phyloP scores from a whole-genome alignment of 129 eudicot species.

The Centaurea solstitialis region DNA sequence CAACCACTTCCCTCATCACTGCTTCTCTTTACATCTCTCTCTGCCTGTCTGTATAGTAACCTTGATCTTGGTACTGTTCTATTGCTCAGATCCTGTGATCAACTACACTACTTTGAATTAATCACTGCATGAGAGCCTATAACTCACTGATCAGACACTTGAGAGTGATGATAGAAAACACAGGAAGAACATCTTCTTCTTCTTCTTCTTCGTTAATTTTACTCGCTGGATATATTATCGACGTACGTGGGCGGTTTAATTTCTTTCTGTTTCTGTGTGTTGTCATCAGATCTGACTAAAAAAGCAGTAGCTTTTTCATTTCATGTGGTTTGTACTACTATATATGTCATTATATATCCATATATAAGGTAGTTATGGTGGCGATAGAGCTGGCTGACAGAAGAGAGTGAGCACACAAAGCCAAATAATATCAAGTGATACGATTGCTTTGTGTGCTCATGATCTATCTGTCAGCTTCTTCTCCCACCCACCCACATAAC shows the following conservation, averaged over 20 bases:
- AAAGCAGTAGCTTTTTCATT: neutral
- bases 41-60: neutral
- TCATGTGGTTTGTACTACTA: neutral
- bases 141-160: neutral
- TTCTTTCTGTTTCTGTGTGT: neutral
- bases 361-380: neutral
- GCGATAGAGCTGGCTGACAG: neutral
- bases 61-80: slow-evolving; percentile 14
- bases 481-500: neutral
- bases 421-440: neutral
- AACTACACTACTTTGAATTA: neutral
- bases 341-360: neutral
- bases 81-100: slow-evolving; percentile 11
- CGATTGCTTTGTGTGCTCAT: neutral
- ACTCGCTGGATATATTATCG: neutral
- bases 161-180: neutral
- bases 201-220: neutral
- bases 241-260: too few species aligned
- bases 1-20: neutral
- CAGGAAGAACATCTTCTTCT: neutral
- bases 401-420: slow-evolving; percentile 1
- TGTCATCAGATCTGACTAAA: slow-evolving; percentile 19
- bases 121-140: neutral
- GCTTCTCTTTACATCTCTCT: slow-evolving; percentile 9
- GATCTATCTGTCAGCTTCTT: slow-evolving; percentile 1